Evolutionary conservation across 164 flowering plant species (phyloP).

Genomic region (Aristolochia fimbriata): DNA sequence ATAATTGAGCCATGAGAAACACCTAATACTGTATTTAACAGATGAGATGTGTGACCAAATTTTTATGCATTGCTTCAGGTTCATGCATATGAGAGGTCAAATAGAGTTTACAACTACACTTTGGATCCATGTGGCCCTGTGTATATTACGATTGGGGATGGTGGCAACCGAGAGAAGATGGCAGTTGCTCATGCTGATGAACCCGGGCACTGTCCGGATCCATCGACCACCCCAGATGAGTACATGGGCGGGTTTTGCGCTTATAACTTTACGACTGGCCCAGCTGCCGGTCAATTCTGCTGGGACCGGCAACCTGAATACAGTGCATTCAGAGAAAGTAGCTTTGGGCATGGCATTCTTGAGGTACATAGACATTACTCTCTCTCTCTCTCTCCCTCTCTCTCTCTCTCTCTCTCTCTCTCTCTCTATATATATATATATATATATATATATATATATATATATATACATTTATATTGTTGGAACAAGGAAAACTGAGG

Average conservation of each 20-base stretch:
- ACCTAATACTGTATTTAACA: neutral
- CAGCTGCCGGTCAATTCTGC: slow-evolving; percentile 77
- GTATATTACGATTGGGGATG: slow-evolving; percentile 71
- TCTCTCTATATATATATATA: too few relatives aligned
- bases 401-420: too few relatives aligned
- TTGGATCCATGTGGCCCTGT: slow-evolving; percentile 93
- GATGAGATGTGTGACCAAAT: neutral
- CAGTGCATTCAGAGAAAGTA: slow-evolving; percentile 86
- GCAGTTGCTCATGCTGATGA: slow-evolving; percentile 73
- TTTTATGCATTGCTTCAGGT: slow-evolving; percentile 31
- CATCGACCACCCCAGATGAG: slow-evolving; percentile 52
- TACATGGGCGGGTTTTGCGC: slow-evolving; percentile 82
- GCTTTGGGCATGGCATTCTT: slow-evolving; percentile 92
- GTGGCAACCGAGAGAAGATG: slow-evolving; percentile 85
- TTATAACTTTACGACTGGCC: slow-evolving; percentile 69
- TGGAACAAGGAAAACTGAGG: neutral
- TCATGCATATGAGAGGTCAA: slow-evolving; percentile 95
- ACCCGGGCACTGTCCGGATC: slow-evolving; percentile 81
- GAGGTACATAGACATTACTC: slow-evolving; percentile 40
- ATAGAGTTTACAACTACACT: slow-evolving; percentile 75
- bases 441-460: too few relatives aligned
- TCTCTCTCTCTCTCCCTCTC: too few relatives aligned
- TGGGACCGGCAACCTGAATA: slow-evolving; percentile 94
- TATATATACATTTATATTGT: neutral
- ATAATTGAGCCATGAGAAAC: too few relatives aligned